Conservation (phyloP, 768 basidiomycete genomes). For the Coprinopsis marcescibilis region DNA sequence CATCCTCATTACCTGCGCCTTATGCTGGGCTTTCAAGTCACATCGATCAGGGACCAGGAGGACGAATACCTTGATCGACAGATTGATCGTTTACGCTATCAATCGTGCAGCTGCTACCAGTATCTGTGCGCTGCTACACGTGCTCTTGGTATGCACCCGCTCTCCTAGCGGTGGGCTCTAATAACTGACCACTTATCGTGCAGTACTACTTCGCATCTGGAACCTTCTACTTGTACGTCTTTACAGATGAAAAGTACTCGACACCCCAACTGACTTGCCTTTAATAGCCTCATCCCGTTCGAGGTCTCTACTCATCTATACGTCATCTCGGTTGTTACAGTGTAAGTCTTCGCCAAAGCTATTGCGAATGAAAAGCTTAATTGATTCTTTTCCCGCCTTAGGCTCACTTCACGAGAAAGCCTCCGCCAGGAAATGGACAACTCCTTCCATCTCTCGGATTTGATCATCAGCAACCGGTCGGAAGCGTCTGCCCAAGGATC, state of each 20-base stretch:
- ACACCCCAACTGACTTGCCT: not conserved
- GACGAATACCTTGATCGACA: not conserved
- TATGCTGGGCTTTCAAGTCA: constrained; percentile 2
- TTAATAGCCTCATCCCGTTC: constrained; percentile 2
- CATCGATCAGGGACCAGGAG: constrained; percentile 2
- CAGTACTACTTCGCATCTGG: constrained; percentile 3
- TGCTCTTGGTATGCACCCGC: constrained; percentile 7
- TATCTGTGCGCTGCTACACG: constrained; percentile 6
- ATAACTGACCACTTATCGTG: not conserved
- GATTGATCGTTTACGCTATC: constrained; percentile 6
- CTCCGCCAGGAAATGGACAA: constrained; percentile 8
- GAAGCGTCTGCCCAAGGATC: not conserved
- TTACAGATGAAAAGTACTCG: not conserved
- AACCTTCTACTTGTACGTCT: constrained; percentile 7
- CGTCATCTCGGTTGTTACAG: constrained; percentile 8
- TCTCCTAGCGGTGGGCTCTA: not conserved
- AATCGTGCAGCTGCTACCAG: constrained; percentile 7
- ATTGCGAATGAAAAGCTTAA: no score
- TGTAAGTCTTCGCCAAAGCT: constrained; percentile 3
- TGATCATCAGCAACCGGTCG: constrained; percentile 3
- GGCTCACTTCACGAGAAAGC: constrained; percentile 6
- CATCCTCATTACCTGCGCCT: constrained; percentile 1
- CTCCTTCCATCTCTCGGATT: constrained; percentile 9
- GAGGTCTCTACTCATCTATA: constrained; percentile 5
- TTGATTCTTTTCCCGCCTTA: not conserved